Base-by-base conservation (phyloP, 2,329 filamentous ascomycete species). In the Epichloe gansuensis region DNA sequence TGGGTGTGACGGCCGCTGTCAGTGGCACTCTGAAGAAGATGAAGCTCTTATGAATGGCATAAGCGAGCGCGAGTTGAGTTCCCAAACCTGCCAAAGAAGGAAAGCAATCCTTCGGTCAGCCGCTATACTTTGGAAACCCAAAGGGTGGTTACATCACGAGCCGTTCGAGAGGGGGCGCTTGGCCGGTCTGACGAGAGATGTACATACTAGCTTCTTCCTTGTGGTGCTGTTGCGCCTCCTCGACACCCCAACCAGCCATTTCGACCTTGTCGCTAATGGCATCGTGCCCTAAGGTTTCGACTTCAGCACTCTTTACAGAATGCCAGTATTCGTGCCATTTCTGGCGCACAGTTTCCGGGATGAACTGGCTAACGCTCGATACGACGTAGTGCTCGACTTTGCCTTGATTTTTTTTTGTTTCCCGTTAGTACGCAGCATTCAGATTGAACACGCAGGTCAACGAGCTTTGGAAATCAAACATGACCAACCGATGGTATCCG, bases 1-100 rank as follows among this genome's bases (percentile, higher is more conserved):
- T 96, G 1, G 93, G 93, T 8, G 88, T 90, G 37, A 97, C 77
- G 3, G 90, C 91, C 12, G 88, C 90, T 1, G 93, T 93, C 57
- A 97, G 72, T 8, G 93, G 93, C 9, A 98, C 89, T n/a, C 93
- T 82, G 59, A 97, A 69, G 69, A 98, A 95, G 63, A 98, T 96
- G 68, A 97, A 89, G 61, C 87, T 94, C 73, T 98, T 98, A 76
- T 98, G 93, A 54, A 98, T 88, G 31, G 91, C 91, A 65, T 98
- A 98, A 12, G 93, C 93, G 48, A 98, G 78, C 15, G 88, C 90
- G 34, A 98, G 74, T 65, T 96, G 90, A 8, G 93, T 97, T 50
- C 76, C 80, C 37, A 85, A 67, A 60, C 81, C 81, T 84, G 57
- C 31, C 6, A 41, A 47, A 41, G n/a, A 46, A 28, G 3, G 17